Conservation (phyloP, 495 filamentous ascomycete species). For the Tuber magnatum region DNA sequence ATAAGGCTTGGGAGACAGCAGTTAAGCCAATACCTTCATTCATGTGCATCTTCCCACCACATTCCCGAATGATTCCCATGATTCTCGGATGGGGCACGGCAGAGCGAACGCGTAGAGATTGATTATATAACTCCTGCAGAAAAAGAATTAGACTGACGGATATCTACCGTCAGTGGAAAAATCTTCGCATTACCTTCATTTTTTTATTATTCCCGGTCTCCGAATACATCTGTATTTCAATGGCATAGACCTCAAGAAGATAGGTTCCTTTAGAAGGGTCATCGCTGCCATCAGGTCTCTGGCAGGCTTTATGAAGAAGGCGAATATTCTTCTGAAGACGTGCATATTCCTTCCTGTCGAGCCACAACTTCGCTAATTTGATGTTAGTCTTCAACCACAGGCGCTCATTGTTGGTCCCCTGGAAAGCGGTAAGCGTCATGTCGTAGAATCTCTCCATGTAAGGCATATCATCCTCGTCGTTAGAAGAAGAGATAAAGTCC, state of each 20-base stretch:
- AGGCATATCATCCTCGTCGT: conserved; percentile 65
- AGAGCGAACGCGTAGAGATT: conserved; percentile 80
- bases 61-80: conserved; percentile 97
- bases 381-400: conserved; percentile 98
- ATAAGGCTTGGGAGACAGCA: neutral
- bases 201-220: conserved; percentile 96
- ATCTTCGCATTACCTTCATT: conserved; percentile 55
- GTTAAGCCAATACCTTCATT: conserved; percentile 56
- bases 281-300: conserved; percentile 78
- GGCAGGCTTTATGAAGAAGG: conserved; percentile 83
- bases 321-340: conserved; percentile 75
- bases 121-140: conserved; percentile 66
- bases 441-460: conserved; percentile 98
- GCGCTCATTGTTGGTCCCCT: conserved; percentile 94
- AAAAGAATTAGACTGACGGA: conserved; percentile 7
- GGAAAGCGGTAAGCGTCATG: conserved; percentile 83
- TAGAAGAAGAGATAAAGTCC: conserved; percentile 73
- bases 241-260: conserved; percentile 85
- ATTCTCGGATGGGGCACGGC: conserved; percentile 97
- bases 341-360: conserved; percentile 82
- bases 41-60: conserved; percentile 99
- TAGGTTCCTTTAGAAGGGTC: conserved; percentile 96
- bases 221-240: conserved; percentile 98
- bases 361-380: conserved; percentile 82
- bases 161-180: neutral